A percentile compares a stretch with the other conserved stretches of the same genome.
Evolutionary conservation across 1,284 basidiomycete genomes (phyloP).

Genomic region (Sporisorium exsertum): DNA sequence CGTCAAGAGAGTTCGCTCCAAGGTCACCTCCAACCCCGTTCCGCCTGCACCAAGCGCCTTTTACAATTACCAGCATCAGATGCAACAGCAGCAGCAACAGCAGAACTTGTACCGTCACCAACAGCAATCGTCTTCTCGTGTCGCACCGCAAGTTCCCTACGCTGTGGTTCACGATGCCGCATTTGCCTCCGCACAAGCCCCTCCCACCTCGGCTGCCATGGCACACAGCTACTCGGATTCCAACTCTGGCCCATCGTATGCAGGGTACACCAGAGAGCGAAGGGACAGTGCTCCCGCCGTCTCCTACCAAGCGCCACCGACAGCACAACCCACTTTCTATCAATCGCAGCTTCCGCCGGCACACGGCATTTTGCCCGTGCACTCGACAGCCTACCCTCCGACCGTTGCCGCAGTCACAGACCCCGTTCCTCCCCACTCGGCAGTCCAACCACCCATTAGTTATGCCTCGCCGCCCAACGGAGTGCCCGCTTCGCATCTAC

Average conservation of each 20-base stretch:
- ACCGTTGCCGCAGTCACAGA: neutral
- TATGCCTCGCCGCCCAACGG: constrained; percentile 7
- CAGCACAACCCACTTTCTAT: constrained; percentile 11
- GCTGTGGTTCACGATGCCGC: constrained; percentile 4
- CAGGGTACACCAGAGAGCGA: constrained; percentile 23
- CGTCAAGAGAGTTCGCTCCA: constrained; percentile 34
- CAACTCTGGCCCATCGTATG: constrained; percentile 2
- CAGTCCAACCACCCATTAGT: constrained; percentile 13
- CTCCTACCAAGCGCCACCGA: constrained; percentile 13
- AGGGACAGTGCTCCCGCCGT: constrained; percentile 31
- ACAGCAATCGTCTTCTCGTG: constrained; percentile 18
- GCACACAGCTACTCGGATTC: constrained; percentile 30
- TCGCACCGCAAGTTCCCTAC: constrained; percentile 13
- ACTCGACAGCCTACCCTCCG: constrained; percentile 13
- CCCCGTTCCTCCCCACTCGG: neutral
- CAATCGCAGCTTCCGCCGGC: constrained; percentile 11
- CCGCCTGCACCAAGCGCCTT: constrained; percentile 47
- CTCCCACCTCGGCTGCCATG: constrained; percentile 27
- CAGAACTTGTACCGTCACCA: constrained; percentile 20
- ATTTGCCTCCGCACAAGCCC: constrained; percentile 8
- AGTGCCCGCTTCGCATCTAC: constrained; percentile 27
- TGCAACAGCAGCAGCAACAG: constrained; percentile 39
- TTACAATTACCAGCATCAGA: constrained; percentile 52
- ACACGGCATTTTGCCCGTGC: constrained; percentile 5
- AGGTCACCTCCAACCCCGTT: constrained; percentile 33